Percentiles rank a stretch among this genome's conserved stretches.
Conservation (phyloP, 169 alveolate species). For the Plasmodium adleri region DNA sequence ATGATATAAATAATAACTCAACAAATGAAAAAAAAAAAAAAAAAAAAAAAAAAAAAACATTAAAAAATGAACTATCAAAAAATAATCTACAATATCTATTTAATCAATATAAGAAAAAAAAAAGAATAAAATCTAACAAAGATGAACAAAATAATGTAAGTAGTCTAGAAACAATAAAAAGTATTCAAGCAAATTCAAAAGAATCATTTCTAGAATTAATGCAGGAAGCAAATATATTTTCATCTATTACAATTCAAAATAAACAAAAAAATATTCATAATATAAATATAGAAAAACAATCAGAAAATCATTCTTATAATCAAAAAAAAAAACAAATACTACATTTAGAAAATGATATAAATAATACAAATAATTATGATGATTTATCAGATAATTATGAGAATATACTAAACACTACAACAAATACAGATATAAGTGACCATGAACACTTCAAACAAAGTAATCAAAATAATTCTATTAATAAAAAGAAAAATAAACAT, state of each 20-base stretch:
- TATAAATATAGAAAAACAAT: no score
- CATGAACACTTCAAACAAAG: no score
- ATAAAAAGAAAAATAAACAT: no score
- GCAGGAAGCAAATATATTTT: slow-evolving; percentile 29
- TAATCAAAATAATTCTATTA: no score
- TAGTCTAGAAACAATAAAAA: slow-evolving; percentile 16
- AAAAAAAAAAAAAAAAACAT: background rate
- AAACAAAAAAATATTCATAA: no score
- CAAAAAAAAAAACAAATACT: no score
- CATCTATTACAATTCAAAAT: slow-evolving; percentile 21
- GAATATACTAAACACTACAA: slow-evolving; percentile 4
- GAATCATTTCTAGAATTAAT: slow-evolving; percentile 63
- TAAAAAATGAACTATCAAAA: background rate
- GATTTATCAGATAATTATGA: slow-evolving; percentile 18
- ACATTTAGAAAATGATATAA: background rate
- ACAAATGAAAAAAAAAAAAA: background rate
- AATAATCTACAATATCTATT: slow-evolving; percentile 5
- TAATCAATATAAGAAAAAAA: slow-evolving; percentile 14
- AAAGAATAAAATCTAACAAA: background rate
- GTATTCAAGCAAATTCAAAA: slow-evolving; percentile 16
- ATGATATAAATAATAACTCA: background rate
- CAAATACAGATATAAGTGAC: background rate
- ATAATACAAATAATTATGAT: background rate
- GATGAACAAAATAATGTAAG: slow-evolving; percentile 5
- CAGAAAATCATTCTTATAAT: no score